phyloP scores from a whole-genome alignment of 179 eudicot species.

The Beta macrorhiza region DNA sequence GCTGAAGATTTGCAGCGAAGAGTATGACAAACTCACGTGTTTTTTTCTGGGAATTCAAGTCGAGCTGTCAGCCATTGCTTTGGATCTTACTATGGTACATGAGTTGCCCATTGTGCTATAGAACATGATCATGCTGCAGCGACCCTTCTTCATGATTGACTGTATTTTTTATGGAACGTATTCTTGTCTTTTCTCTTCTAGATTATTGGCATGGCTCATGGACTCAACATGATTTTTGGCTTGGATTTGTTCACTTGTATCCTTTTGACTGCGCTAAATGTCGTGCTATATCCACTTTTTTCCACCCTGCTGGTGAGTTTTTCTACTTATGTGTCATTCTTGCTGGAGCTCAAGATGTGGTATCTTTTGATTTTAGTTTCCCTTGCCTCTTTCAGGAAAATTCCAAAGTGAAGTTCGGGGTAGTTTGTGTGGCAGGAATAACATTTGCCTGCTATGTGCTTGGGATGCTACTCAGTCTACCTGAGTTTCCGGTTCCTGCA shows the following conservation, averaged over 20 bases:
- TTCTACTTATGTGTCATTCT: conserved; percentile 1
- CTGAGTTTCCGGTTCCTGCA: conserved; percentile 52
- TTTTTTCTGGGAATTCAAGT: conserved; percentile 71
- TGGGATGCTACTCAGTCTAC: conserved; percentile 66
- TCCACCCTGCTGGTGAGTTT: conserved; percentile 61
- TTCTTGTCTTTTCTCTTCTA: conserved; percentile 28
- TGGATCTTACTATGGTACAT: conserved; percentile 81
- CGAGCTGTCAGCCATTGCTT: conserved; percentile 66
- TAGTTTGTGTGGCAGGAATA: conserved; percentile 51
- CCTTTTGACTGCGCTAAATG: conserved; percentile 63
- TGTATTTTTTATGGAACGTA: conserved; percentile 10
- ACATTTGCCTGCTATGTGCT: conserved; percentile 50
- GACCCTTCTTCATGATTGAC: not conserved
- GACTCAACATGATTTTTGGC: conserved; percentile 69
- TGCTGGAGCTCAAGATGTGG: not conserved
- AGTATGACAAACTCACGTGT: conserved; percentile 66
- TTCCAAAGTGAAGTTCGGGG: conserved; percentile 51
- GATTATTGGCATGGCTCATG: conserved; percentile 90
- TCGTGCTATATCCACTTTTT: conserved; percentile 66
- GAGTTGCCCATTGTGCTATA: not conserved
- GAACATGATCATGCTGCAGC: not conserved
- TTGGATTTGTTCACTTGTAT: conserved; percentile 70
- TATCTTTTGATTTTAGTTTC: not conserved
- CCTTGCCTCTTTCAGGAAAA: conserved; percentile 51
- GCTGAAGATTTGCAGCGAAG: conserved; percentile 73